Conservation (phyloP, 148 eudicot species). For the Chenopodium quinoa region DNA sequence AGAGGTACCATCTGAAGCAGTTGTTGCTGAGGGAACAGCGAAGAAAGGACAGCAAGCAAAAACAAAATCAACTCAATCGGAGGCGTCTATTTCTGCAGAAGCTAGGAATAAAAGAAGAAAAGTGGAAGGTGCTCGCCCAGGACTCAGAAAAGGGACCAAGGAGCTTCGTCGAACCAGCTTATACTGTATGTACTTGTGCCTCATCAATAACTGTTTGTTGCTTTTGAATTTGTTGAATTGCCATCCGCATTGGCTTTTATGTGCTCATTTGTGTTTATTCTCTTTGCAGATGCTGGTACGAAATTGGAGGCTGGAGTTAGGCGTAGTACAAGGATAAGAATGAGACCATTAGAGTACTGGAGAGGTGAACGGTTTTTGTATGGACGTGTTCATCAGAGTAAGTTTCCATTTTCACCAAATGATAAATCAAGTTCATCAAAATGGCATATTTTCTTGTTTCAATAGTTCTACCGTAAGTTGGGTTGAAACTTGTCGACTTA, state of each 20-base stretch:
- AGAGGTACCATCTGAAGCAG: not conserved
- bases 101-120: slow-evolving; percentile 25
- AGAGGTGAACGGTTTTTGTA: slow-evolving; percentile 74
- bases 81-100: slow-evolving; percentile 4
- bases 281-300: slow-evolving; percentile 63
- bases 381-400: slow-evolving; percentile 68
- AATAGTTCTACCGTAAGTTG: not conserved
- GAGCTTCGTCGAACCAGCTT: slow-evolving; percentile 51
- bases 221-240: slow-evolving; percentile 4
- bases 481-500: not conserved
- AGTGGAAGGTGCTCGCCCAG: slow-evolving; percentile 8
- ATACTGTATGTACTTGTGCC: slow-evolving; percentile 47
- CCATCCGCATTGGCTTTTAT: slow-evolving; percentile 1
- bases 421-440: not conserved
- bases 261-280: slow-evolving; percentile 15
- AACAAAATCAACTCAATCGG: not conserved
- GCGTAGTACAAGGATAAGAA: slow-evolving; percentile 72
- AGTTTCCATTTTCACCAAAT: slow-evolving; percentile 18
- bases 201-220: slow-evolving; percentile 12
- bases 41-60: slow-evolving; percentile 12
- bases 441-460: not conserved
- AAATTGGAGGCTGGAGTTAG: slow-evolving; percentile 59
- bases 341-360: slow-evolving; percentile 84
- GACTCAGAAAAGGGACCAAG: slow-evolving; percentile 27
- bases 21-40: slow-evolving; percentile 5